These are phyloP conservation scores for Aspergillus neotritici DNA, from an alignment of 2,329 filamentous ascomycete species.

Conservation along the genomic window DNA sequence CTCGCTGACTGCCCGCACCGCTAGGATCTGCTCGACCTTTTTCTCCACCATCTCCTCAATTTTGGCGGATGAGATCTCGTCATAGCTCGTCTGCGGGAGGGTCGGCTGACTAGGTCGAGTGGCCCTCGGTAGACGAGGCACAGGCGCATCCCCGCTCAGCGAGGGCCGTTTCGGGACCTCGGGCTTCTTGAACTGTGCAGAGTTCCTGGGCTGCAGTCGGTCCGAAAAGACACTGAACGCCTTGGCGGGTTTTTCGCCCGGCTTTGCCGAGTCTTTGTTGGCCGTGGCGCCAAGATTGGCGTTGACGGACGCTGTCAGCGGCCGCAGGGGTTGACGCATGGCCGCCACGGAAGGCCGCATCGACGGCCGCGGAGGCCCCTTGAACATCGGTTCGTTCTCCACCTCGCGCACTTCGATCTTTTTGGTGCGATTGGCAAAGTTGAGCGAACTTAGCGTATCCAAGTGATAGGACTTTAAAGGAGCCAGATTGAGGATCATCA, in stretches of 20 bases:
- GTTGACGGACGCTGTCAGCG: conserved; percentile 70
- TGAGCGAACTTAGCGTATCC: conserved; percentile 87
- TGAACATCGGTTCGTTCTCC: conserved; percentile 90
- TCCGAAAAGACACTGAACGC: conserved; percentile 85
- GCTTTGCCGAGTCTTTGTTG: conserved; percentile 47
- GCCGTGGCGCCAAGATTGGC: conserved; percentile 57
- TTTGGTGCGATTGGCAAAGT: conserved; percentile 92
- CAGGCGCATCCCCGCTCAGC: conserved; percentile 30
- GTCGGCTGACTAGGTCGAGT: conserved; percentile 29
- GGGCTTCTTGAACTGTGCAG: conserved; percentile 32
- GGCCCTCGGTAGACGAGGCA: conserved; percentile 47
- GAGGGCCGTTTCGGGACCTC: conserved; percentile 44
- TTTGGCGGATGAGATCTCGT: conserved; percentile 60
- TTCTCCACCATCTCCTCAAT: conserved; percentile 91
- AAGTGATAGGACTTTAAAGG: conserved; percentile 89
- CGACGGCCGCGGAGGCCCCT: conserved; percentile 59
- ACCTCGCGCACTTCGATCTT: conserved; percentile 94
- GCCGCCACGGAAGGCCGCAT: conserved; percentile 38
- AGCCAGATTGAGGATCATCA: conserved; percentile 94
- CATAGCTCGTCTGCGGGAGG: conserved; percentile 35
- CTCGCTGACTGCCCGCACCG: conserved; percentile 62
- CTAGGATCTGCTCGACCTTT: conserved; percentile 83
- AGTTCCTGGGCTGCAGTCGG: conserved; percentile 45
- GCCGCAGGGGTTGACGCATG: conserved; percentile 70
- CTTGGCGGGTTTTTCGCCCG: conserved; percentile 68